Evolutionary conservation across 352 stramenopile species (phyloP).

Genomic region (Phytophthora agathidicida): DNA sequence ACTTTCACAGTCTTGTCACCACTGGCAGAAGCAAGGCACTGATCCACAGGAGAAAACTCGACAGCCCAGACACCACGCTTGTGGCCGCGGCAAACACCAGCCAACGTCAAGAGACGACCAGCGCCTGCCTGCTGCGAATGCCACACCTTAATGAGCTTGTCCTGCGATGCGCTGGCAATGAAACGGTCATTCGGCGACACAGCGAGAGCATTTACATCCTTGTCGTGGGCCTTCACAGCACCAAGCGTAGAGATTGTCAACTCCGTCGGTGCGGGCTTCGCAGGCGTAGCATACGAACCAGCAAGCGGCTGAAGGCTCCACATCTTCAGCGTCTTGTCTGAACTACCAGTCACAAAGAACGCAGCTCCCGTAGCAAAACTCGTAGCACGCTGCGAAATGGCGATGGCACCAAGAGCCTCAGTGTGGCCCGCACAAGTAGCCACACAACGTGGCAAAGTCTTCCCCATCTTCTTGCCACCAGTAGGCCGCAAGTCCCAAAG

Average conservation of each 20-base stretch:
- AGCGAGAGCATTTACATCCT: slow-evolving; percentile 97
- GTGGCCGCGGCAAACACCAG: slow-evolving; percentile 95
- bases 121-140: slow-evolving; percentile 64
- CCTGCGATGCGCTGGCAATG: slow-evolving; percentile 96
- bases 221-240: slow-evolving; percentile 91
- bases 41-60: slow-evolving; percentile 96
- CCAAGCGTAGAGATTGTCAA: slow-evolving; percentile 63
- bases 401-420: slow-evolving; percentile 93
- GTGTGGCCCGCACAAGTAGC: slow-evolving; percentile 93
- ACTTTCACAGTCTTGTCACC: slow-evolving; percentile 97
- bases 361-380: slow-evolving; percentile 79
- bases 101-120: slow-evolving; percentile 80
- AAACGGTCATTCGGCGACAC: slow-evolving; percentile 98
- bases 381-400: slow-evolving; percentile 88
- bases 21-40: slow-evolving; percentile 94
- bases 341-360: slow-evolving; percentile 96
- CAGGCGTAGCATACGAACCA: slow-evolving; percentile 44
- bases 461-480: slow-evolving; percentile 37
- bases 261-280: slow-evolving; percentile 39
- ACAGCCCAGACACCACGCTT: slow-evolving; percentile 98
- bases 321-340: slow-evolving; percentile 98
- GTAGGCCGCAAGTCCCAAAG: slow-evolving; percentile 87
- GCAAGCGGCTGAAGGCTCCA: slow-evolving; percentile 92
- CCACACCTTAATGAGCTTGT: slow-evolving; percentile 99
- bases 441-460: slow-evolving; percentile 69